Evolutionary conservation across 495 filamentous ascomycete species (phyloP).

Genomic region (Penicillium pancosmium): DNA sequence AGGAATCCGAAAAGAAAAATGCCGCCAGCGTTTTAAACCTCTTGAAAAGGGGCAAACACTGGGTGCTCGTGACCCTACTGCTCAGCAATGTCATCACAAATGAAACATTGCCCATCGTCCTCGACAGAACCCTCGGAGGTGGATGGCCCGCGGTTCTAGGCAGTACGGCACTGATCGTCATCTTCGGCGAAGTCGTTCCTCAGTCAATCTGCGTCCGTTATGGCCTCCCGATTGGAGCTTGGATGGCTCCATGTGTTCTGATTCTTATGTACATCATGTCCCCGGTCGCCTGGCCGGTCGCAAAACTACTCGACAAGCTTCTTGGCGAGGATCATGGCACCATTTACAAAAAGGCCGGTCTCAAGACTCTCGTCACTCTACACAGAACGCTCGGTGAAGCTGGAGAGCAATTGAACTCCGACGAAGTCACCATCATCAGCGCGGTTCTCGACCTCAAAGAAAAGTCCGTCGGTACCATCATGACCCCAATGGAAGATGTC

Average conservation of each 20-base stretch:
- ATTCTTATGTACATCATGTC: slow-evolving; percentile 88
- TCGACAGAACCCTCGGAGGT: slow-evolving; percentile 91
- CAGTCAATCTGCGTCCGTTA: slow-evolving; percentile 97
- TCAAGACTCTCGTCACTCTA: slow-evolving; percentile 88
- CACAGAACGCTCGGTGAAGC: slow-evolving; percentile 88
- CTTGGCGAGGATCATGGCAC: slow-evolving; percentile 93
- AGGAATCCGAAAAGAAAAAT: slow-evolving; percentile 77
- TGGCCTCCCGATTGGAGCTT: slow-evolving; percentile 93
- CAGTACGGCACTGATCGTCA: slow-evolving; percentile 93
- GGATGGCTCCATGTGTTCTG: slow-evolving; percentile 87
- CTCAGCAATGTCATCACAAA: slow-evolving; percentile 98
- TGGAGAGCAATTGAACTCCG: slow-evolving; percentile 88
- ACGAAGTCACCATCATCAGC: slow-evolving; percentile 98
- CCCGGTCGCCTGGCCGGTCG: slow-evolving; percentile 85
- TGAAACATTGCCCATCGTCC: slow-evolving; percentile 92
- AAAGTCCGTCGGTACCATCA: slow-evolving; percentile 90
- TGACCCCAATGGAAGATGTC: slow-evolving; percentile 98
- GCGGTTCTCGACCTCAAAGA: slow-evolving; percentile 96
- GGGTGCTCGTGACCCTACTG: slow-evolving; percentile 96
- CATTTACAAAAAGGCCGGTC: slow-evolving; percentile 91
- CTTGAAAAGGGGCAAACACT: slow-evolving; percentile 89
- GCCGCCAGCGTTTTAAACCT: slow-evolving; percentile 79
- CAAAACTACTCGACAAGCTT: slow-evolving; percentile 84
- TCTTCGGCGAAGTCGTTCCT: slow-evolving; percentile 95
- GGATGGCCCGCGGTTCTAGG: slow-evolving; percentile 93